A percentile compares a stretch with the other conserved stretches of the same genome.
These are phyloP conservation scores for Ustilago cynodontis DNA, from an alignment of 1,284 basidiomycete genomes.

Conservation along the genomic window DNA sequence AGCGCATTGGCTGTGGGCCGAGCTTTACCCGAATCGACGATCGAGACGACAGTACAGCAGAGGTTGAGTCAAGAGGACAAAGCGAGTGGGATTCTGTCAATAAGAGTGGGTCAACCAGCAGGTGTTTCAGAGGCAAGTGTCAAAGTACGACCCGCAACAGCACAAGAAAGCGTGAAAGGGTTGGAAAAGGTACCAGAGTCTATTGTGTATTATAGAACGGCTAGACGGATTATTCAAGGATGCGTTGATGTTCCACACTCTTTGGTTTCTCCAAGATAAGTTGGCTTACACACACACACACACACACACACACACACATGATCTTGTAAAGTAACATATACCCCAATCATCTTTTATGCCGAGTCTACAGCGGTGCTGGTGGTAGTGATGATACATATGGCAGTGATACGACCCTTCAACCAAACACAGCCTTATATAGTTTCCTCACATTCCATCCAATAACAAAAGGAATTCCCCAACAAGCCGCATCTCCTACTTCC, in stretches of 20 bases:
- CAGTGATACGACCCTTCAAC: conserved; percentile 3
- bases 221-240: conserved; percentile 61
- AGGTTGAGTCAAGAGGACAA: background rate
- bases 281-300: background rate
- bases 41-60: conserved; percentile 31
- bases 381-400: background rate
- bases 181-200: conserved; percentile 27
- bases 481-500: conserved; percentile 52
- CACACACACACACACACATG: background rate
- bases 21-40: conserved; percentile 47
- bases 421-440: conserved; percentile 25
- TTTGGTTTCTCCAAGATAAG: background rate
- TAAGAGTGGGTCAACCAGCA: conserved; percentile 66
- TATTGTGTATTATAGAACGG: conserved; percentile 61
- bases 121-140: conserved; percentile 59
- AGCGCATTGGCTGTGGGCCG: conserved; percentile 55
- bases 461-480: conserved; percentile 46
- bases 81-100: conserved; percentile 21
- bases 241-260: conserved; percentile 36
- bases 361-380: background rate
- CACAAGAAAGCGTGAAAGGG: background rate
- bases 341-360: background rate
- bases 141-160: conserved; percentile 12
- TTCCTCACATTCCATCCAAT: conserved; percentile 20
- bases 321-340: background rate